Evolutionary conservation across 2,329 filamentous ascomycete species (phyloP).

Genomic region (Eurotiales sp.): DNA sequence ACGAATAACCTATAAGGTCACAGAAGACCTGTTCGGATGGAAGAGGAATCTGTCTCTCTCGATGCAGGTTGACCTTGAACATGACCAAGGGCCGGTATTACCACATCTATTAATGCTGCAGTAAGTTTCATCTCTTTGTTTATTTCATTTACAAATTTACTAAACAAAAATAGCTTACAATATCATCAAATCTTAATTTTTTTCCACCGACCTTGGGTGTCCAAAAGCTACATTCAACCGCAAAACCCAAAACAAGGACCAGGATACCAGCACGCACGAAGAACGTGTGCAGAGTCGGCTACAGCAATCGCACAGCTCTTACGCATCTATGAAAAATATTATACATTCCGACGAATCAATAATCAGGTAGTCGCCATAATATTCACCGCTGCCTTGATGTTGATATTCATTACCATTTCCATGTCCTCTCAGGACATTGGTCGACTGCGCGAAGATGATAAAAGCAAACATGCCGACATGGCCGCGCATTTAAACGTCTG

Average conservation of each 20-base stretch:
- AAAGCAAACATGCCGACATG: constrained; percentile 21
- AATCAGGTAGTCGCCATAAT: constrained; percentile 44
- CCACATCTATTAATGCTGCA: constrained; percentile 43
- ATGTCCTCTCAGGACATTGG: constrained; percentile 24
- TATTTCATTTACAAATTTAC: background rate
- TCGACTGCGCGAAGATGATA: constrained; percentile 18
- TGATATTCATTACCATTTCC: constrained; percentile 36
- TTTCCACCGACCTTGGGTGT: constrained; percentile 44
- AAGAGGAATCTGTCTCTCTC: constrained; percentile 37
- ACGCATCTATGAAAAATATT: constrained; percentile 38
- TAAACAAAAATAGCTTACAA: constrained; percentile 31
- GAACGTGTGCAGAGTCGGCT: constrained; percentile 42
- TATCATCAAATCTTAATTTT: constrained; percentile 45
- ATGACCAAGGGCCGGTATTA: constrained; percentile 30
- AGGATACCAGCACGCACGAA: constrained; percentile 42
- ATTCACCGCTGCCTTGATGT: constrained; percentile 42
- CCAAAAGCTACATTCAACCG: constrained; percentile 41
- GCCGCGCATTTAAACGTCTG: constrained; percentile 38
- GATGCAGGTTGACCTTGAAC: constrained; percentile 33
- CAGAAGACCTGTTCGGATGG: constrained; percentile 38
- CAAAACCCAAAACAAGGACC: constrained; percentile 39
- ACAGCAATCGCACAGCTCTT: constrained; percentile 39
- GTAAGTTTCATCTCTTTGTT: constrained; percentile 21
- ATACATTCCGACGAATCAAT: constrained; percentile 43
- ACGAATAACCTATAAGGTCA: constrained; percentile 32